A percentile compares a stretch with the other conserved stretches of the same genome.
Conservation (phyloP, 352 stramenopile species). For the Pythium sukuiense region DNA sequence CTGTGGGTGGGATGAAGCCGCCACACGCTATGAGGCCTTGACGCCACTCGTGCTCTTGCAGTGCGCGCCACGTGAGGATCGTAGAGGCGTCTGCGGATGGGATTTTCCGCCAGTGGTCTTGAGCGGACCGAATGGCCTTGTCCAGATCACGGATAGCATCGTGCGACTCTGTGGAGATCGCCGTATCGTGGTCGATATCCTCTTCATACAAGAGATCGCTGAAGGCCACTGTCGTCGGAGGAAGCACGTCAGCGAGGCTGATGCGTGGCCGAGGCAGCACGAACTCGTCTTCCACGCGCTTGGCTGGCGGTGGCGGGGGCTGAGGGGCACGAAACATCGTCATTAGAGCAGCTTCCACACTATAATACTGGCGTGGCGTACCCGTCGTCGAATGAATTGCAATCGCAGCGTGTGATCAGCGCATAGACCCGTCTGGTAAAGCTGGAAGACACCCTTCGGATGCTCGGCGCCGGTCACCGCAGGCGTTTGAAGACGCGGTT, state of each 20-base stretch:
- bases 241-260: slow-evolving; percentile 39
- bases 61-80: slow-evolving; percentile 29
- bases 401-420: slow-evolving; percentile 61
- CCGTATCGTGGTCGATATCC: slow-evolving; percentile 1
- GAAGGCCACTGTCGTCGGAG: slow-evolving; percentile 30
- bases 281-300: slow-evolving; percentile 42
- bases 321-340: not conserved
- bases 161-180: not conserved
- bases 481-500: not conserved
- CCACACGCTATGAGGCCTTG: slow-evolving; percentile 24
- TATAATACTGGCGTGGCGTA: slow-evolving; percentile 14
- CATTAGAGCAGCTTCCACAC: slow-evolving; percentile 2
- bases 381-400: slow-evolving; percentile 47
- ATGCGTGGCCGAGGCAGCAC: slow-evolving; percentile 48
- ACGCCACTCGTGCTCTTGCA: slow-evolving; percentile 50
- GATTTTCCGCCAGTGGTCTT: slow-evolving; percentile 8
- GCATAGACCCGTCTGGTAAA: slow-evolving; percentile 62
- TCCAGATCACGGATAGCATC: slow-evolving; percentile 1
- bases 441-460: slow-evolving; percentile 39
- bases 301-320: slow-evolving; percentile 24
- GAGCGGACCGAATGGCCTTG: not conserved
- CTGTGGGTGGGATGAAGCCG: slow-evolving; percentile 17
- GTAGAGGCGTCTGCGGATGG: slow-evolving; percentile 30
- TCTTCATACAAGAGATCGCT: slow-evolving; percentile 11
- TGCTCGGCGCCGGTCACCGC: not conserved